These are phyloP conservation scores for Pythium biforme DNA, from an alignment of 352 stramenopile genomes.

Conservation along the genomic window DNA sequence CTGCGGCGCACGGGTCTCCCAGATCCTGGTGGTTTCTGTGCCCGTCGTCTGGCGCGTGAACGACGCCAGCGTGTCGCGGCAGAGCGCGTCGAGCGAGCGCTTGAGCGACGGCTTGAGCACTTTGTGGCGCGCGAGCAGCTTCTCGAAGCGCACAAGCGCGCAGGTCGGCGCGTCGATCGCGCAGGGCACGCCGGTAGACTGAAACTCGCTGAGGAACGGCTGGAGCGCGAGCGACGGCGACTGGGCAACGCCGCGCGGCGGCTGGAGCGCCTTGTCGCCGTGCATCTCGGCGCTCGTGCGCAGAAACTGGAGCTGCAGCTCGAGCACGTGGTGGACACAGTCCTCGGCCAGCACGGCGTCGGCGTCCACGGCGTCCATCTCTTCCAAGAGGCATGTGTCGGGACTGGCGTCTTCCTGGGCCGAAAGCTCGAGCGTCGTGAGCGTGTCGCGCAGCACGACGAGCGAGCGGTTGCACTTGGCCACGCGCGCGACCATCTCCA, in stretches of 20 bases:
- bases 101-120: slow-evolving; percentile 62
- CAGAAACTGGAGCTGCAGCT: slow-evolving; percentile 59
- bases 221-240: slow-evolving; percentile 22
- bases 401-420: slow-evolving; percentile 24
- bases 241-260: slow-evolving; percentile 6
- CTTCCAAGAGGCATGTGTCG: too few species aligned
- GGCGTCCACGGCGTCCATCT: slow-evolving; percentile 30
- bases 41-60: slow-evolving; percentile 34
- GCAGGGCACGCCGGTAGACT: slow-evolving; percentile 28
- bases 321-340: slow-evolving; percentile 52
- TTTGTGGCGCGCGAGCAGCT: slow-evolving; percentile 56
- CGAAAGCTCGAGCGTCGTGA: slow-evolving; percentile 36
- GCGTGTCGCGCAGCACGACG: slow-evolving; percentile 42
- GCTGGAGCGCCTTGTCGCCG: slow-evolving; percentile 35
- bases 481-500: slow-evolving; percentile 70
- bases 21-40: too few species aligned
- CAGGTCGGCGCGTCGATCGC: slow-evolving; percentile 41
- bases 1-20: slow-evolving; percentile 44
- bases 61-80: slow-evolving; percentile 57
- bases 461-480: slow-evolving; percentile 61
- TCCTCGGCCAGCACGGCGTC: slow-evolving; percentile 66
- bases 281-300: slow-evolving; percentile 49
- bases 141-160: slow-evolving; percentile 65
- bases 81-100: slow-evolving; percentile 62
- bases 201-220: slow-evolving; percentile 44